These are phyloP conservation scores for Groenewaldozyma sp. DNA, from an alignment of 1,139 yeast species.

Conservation along the genomic window DNA sequence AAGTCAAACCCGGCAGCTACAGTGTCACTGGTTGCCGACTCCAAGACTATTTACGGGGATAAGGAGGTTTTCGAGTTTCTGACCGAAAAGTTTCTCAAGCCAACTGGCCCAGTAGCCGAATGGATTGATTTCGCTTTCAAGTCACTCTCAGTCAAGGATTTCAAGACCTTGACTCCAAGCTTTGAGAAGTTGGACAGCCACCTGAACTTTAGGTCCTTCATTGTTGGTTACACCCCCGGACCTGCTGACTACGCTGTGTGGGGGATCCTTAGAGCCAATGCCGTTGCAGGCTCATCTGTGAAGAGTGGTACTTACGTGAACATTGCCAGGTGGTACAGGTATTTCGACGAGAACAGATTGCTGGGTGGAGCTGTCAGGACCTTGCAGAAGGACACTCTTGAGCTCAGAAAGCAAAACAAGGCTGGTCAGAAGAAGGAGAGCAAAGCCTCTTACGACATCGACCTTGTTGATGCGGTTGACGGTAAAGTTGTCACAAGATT, in stretches of 20 bases:
- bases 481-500: conserved; percentile 96
- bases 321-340: conserved; percentile 88
- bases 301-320: conserved; percentile 77
- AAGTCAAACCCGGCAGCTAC: conserved; percentile 26
- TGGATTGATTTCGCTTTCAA: conserved; percentile 67
- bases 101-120: conserved; percentile 26
- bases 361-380: conserved; percentile 66
- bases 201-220: conserved; percentile 74
- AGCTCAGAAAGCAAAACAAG: conserved; percentile 62
- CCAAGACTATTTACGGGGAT: conserved; percentile 20
- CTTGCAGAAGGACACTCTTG: conserved; percentile 59
- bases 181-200: conserved; percentile 76
- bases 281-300: conserved; percentile 82
- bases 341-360: conserved; percentile 54
- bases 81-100: conserved; percentile 33
- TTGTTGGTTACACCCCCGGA: conserved; percentile 57
- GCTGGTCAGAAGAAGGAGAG: conserved; percentile 43
- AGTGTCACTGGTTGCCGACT: conserved; percentile 40
- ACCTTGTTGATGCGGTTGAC: conserved; percentile 76
- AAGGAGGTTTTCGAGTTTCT: conserved; percentile 39
- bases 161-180: conserved; percentile 69
- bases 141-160: conserved; percentile 72
- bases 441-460: conserved; percentile 82
- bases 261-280: conserved; percentile 91
- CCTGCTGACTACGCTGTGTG: conserved; percentile 81